Evolutionary conservation across 805 yeast genomes (phyloP).

Genomic region (Debaryomyces maramus): DNA sequence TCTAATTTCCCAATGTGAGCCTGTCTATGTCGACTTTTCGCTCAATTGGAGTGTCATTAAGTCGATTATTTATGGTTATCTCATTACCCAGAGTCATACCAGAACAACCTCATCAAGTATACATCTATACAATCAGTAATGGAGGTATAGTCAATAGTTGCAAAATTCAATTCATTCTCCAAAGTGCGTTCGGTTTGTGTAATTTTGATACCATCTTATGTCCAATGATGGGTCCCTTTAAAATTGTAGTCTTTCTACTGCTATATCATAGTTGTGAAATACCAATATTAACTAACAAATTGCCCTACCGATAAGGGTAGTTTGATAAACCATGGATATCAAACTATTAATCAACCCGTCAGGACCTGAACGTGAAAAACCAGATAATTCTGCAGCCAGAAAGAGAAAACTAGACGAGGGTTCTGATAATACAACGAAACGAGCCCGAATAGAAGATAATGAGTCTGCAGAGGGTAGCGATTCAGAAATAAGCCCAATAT

Average conservation of each 20-base stretch:
- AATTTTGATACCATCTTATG: constrained; percentile 10
- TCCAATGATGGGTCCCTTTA: constrained; percentile 8
- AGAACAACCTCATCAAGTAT: no score
- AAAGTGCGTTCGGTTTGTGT: constrained; percentile 6
- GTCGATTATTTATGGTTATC: no score
- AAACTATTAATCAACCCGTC: neutral
- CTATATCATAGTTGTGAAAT: no score
- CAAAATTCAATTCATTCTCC: constrained; percentile 7
- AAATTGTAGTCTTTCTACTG: no score
- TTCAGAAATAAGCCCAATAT: neutral
- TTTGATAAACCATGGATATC: neutral
- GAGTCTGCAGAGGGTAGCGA: constrained; percentile 2
- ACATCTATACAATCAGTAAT: no score
- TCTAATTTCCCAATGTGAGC: no score
- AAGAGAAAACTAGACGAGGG: neutral
- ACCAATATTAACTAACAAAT: no score
- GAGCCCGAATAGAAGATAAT: neutral
- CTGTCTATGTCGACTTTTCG: no score
- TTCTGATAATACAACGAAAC: neutral
- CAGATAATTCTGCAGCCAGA: neutral
- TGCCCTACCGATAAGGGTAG: no score
- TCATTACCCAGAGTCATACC: no score
- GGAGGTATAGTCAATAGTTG: neutral
- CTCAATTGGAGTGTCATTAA: no score
- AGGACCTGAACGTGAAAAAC: neutral